Base-by-base conservation (phyloP, 1,139 yeast species). In the Suhomyces kunorum region DNA sequence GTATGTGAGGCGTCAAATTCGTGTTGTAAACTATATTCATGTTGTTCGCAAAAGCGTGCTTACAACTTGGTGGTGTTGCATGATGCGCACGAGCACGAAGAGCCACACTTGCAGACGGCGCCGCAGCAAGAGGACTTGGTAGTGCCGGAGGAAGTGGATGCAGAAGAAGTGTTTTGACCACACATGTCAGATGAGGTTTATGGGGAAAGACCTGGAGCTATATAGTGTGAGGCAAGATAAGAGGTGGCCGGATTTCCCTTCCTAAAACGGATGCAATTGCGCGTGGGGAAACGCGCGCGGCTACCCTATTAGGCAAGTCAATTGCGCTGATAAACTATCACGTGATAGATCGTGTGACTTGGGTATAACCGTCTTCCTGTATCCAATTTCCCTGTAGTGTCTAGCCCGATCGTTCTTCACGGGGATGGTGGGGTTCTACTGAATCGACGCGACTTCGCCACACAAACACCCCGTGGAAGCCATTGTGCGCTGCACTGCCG, bases 11-110 rank as follows among this genome's bases (percentile, higher is more conserved):
- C 24, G 24, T 20, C 4, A 20, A 9, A 20, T 20, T 20, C 5
- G 24, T 9, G 24, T 20, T 6, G 11, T 20, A 20, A 11, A 9
- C 11, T 11, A 20, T 20, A 20, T 20, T 20, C n/a, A 20, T 20
- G n/a, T 8, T 11, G 5, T 2, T 20, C n/a, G n/a, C 24, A 20
- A 20, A n/a, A 3, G n/a, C 24, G 24, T 29, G 24, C 9, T 39
- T 49, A 67, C 49, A 68, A 65, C 47, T 67, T 68, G 39, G 73
- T 67, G 40, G 72, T 68, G 57, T 68, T 67, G 48, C 73, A 67
- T 4, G 72, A 61, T 14, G 64, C 55, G 46, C 74, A 70, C 24
- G 61, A 53, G 45, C 76, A 71, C 4, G 58, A 48, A 23, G 74
- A 63, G 5, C 76, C 75, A 55, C 76, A 71, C 52, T 69, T 69